Conservation (phyloP, 23 red algal species). For the Pyropia yezoensis region DNA sequence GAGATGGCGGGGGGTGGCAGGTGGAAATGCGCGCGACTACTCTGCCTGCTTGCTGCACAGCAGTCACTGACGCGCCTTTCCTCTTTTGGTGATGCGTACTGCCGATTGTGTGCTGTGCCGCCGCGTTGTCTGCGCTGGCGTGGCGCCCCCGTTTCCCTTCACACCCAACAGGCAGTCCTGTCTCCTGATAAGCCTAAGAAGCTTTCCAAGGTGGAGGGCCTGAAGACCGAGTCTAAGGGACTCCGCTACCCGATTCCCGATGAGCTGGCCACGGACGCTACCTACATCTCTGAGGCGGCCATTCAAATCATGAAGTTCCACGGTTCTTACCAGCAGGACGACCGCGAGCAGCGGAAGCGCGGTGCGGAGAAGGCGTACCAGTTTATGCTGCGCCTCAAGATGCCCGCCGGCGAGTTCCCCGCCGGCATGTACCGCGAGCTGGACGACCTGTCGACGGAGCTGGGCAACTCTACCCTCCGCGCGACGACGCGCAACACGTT, state of each 20-base stretch:
- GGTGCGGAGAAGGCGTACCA: conserved; percentile 92
- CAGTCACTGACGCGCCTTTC: too few relatives aligned
- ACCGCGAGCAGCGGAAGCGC: conserved; percentile 64
- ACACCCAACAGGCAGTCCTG: too few relatives aligned
- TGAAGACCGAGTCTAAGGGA: conserved; percentile 67
- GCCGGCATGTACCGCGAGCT: conserved; percentile 70
- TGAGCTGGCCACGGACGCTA: conserved; percentile 61
- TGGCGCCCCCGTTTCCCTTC: too few relatives aligned
- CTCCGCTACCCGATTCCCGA: conserved; percentile 77
- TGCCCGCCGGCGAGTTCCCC: conserved; percentile 94
- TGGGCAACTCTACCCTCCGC: conserved; percentile 85
- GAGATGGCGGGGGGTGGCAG: too few relatives aligned
- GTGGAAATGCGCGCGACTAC: too few relatives aligned
- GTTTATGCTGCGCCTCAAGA: conserved; percentile 99
- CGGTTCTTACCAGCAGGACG: conserved; percentile 96
- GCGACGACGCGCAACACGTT: conserved; percentile 87
- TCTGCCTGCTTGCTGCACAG: too few relatives aligned
- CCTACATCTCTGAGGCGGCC: conserved; percentile 63
- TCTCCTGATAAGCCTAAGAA: conserved; percentile 25
- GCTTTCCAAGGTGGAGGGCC: conserved; percentile 72
- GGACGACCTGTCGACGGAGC: conserved; percentile 70
- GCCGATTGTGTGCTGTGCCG: too few relatives aligned
- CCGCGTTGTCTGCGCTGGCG: too few relatives aligned
- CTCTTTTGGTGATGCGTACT: too few relatives aligned
- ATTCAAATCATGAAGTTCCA: conserved; percentile 99